Conservation (phyloP, 768 basidiomycete species). For the Rhodotorula kratochvilovae region DNA sequence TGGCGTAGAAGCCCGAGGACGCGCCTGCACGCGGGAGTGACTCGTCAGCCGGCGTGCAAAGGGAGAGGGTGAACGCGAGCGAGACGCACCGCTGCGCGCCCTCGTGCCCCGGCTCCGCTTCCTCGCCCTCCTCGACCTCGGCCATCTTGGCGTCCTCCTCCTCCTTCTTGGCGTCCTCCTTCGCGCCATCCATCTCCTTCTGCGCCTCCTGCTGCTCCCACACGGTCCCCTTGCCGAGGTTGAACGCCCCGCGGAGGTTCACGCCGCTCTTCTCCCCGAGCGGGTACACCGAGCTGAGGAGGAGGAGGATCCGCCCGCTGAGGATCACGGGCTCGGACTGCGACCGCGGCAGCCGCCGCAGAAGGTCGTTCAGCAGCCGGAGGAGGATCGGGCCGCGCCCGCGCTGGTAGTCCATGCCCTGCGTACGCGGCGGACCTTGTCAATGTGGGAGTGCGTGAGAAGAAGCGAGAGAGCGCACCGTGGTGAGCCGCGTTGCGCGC, state of each 20-base stretch:
- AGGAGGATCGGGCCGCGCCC: conserved; percentile 80
- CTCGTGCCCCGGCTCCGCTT: neutral
- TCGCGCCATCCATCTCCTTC: conserved; percentile 17
- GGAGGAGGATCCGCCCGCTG: conserved; percentile 81
- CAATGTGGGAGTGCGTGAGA: neutral
- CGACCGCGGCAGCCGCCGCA: conserved; percentile 64
- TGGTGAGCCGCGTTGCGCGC: conserved; percentile 64
- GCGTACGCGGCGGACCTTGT: neutral
- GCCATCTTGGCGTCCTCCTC: conserved; percentile 35
- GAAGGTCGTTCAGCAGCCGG: conserved; percentile 77
- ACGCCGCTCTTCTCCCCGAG: conserved; percentile 85
- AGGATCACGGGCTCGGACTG: conserved; percentile 82
- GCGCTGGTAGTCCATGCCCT: conserved; percentile 75
- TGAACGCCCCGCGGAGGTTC: conserved; percentile 72
- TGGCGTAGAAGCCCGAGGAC: conserved; percentile 68
- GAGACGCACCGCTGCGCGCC: neutral
- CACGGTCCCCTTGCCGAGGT: conserved; percentile 54
- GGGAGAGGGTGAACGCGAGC: neutral
- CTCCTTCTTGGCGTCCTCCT: conserved; percentile 16
- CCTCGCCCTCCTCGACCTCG: conserved; percentile 20
- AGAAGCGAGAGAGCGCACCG: conserved; percentile 4
- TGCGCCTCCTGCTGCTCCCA: conserved; percentile 52
- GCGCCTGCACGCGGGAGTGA: neutral
- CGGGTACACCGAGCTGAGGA: conserved; percentile 78
- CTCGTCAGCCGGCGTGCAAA: neutral